Evolutionary conservation across 2,329 filamentous ascomycete species (phyloP).

Genomic region (Lomentospora prolificans): DNA sequence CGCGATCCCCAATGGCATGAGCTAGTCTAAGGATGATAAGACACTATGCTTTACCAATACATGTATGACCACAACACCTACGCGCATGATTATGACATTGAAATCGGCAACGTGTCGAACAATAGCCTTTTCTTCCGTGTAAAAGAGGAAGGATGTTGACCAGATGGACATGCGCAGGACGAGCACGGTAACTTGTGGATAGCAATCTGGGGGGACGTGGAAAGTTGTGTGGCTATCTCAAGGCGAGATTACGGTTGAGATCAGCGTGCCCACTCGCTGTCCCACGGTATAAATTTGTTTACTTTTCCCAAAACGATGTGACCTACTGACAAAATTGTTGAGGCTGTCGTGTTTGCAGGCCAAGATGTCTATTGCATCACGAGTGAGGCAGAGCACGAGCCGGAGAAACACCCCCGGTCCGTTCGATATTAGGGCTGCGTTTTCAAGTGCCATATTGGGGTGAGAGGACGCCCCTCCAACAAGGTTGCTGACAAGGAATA

Average conservation of each 20-base stretch:
- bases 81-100: slow-evolving; percentile 9
- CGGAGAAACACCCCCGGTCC: slow-evolving; percentile 13
- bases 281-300: slow-evolving; percentile 9
- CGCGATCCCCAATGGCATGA: slow-evolving; percentile 13
- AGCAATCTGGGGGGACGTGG: slow-evolving; percentile 13
- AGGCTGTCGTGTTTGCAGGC: slow-evolving; percentile 13
- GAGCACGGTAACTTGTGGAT: slow-evolving; percentile 13
- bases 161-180: slow-evolving; percentile 13
- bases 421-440: slow-evolving; percentile 11
- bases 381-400: slow-evolving; percentile 12
- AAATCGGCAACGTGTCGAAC: slow-evolving; percentile 8
- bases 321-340: neutral
- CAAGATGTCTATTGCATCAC: slow-evolving; percentile 14
- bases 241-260: slow-evolving; percentile 12
- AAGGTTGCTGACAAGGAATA: neutral
- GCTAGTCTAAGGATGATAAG: slow-evolving; percentile 13
- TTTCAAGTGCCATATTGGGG: slow-evolving; percentile 13
- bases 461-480: neutral
- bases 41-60: slow-evolving; percentile 13
- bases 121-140: slow-evolving; percentile 10
- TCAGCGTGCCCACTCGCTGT: slow-evolving; percentile 12
- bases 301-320: neutral
- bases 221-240: slow-evolving; percentile 12
- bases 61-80: slow-evolving; percentile 3
- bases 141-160: slow-evolving; percentile 12